Evolutionary conservation across 1,284 basidiomycete genomes (phyloP), one percentile per base, ranked within the genome.

Genomic region (Sanghuangporus weigelae): DNA sequence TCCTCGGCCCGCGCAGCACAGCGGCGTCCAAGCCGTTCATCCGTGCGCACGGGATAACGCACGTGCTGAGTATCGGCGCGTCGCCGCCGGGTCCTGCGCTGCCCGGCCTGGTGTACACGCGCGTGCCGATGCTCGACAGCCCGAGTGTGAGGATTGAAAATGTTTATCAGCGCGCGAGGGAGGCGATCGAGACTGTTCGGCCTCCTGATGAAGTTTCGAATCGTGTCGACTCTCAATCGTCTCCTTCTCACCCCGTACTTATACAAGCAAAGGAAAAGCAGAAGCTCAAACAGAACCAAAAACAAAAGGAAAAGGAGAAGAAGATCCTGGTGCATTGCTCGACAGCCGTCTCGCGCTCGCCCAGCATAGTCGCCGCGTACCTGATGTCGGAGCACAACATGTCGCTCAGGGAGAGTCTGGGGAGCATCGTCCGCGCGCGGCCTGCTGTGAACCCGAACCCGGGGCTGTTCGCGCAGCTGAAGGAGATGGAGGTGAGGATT

Each of bases 401-500:
- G 74, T 60, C 73, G 21, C 66, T 78, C 50, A 73, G 70, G 46
- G 70, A 57, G 11, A 77, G 78, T 1, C 68, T 79, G 21, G 72
- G 71, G 4, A 67, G 64, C 6, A 71, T 78, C 56, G 55, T 76
- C 8, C 66, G 59, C 5, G 71, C 67, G 0, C 65, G 79, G 31
- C n/a, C n/a, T 11, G 68, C 69, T 42, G 71, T 74, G 6, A 75
- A 69, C 23, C 78, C 77, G 2, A 79, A 79, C 57, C 12, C 73
- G 0, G 78, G 77, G 5, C 78, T 80, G 61, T 21, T 79, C 21
- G 59, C 66, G 60, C 76, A 78, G 65, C 68, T 80, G 42, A 77
- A 78, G 64, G 72, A 71, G 31, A 14, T 21, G 12, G 21, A 35
- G 50, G 11, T 23, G 21, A 51, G 12, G 11, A 12, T 51, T 6